Conservation (phyloP, 306 rosid genomes). For the Lathyrus aphaca region DNA sequence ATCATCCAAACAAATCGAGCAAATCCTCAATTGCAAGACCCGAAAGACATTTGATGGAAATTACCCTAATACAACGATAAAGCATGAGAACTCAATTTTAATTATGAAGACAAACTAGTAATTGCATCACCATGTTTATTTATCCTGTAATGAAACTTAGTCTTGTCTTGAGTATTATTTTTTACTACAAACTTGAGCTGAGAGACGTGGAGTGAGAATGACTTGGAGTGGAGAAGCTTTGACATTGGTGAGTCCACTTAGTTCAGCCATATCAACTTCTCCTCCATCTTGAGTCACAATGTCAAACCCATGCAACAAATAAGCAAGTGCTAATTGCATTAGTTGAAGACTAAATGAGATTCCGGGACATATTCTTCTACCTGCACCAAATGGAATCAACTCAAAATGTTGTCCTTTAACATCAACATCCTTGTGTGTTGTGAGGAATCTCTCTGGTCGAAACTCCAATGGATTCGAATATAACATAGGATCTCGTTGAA, state of each 20-base stretch:
- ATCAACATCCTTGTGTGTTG: constrained; percentile 27
- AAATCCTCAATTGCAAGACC: no score
- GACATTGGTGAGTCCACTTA: constrained; percentile 13
- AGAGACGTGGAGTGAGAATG: constrained; percentile 36
- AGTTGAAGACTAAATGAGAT: constrained; percentile 18
- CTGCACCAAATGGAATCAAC: constrained; percentile 37
- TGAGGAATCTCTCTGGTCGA: constrained; percentile 37
- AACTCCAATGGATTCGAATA: constrained; percentile 35
- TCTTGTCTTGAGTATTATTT: background rate
- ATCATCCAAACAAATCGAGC: no score
- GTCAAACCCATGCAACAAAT: constrained; percentile 41
- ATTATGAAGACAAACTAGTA: no score
- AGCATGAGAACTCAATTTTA: no score
- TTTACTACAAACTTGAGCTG: background rate
- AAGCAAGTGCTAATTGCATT: constrained; percentile 30
- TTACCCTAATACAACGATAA: no score
- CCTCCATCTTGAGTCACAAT: constrained; percentile 11
- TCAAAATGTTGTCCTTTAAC: constrained; percentile 36
- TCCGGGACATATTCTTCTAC: constrained; percentile 46
- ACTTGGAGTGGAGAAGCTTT: constrained; percentile 36
- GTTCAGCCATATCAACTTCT: constrained; percentile 37
- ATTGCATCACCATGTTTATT: no score
- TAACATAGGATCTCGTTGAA: constrained; percentile 43
- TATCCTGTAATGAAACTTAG: no score
- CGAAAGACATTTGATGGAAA: no score